phyloP scores from a whole-genome alignment of 805 yeast species.

The Kodamaea leandrae region DNA sequence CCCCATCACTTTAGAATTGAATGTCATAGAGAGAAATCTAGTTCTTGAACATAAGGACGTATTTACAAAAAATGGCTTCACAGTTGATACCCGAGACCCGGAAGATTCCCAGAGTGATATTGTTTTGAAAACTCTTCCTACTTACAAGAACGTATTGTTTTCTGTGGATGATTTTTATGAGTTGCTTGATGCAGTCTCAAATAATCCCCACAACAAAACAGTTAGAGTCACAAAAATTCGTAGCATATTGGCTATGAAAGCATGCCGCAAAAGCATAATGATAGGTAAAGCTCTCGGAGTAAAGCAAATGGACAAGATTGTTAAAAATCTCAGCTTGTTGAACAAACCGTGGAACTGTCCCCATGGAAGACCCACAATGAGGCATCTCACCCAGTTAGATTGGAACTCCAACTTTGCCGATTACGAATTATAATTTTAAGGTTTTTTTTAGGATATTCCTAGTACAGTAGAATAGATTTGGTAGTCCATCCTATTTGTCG shows the following conservation, averaged over 20 bases:
- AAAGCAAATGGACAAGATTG: constrained; percentile 65
- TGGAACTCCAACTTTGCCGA: constrained; percentile 14
- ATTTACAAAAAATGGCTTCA: constrained; percentile 76
- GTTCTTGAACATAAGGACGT: constrained; percentile 57
- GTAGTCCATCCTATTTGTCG: too few species aligned
- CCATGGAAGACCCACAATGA: constrained; percentile 96
- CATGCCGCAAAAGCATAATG: constrained; percentile 93
- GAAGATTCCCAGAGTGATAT: constrained; percentile 43
- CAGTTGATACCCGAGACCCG: constrained; percentile 32
- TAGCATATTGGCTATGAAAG: constrained; percentile 88
- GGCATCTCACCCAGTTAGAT: constrained; percentile 70
- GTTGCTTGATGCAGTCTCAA: constrained; percentile 63
- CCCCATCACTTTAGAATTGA: constrained; percentile 60
- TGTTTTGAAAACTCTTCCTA: constrained; percentile 61
- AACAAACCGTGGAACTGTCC: constrained; percentile 98
- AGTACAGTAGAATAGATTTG: too few species aligned
- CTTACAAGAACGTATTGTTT: constrained; percentile 63
- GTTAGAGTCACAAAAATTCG: constrained; percentile 75
- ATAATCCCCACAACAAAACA: constrained; percentile 28
- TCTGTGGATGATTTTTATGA: constrained; percentile 77
- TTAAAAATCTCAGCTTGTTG: constrained; percentile 61
- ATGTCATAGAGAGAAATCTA: constrained; percentile 72
- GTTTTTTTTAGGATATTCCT: too few species aligned
- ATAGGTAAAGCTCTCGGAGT: constrained; percentile 69
- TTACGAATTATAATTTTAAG: constrained; percentile 10